A percentile compares a stretch with the other conserved stretches of the same genome.
phyloP scores from a whole-genome alignment of 1,139 yeast species.

The Saccharomycopsis hybrid region DNA sequence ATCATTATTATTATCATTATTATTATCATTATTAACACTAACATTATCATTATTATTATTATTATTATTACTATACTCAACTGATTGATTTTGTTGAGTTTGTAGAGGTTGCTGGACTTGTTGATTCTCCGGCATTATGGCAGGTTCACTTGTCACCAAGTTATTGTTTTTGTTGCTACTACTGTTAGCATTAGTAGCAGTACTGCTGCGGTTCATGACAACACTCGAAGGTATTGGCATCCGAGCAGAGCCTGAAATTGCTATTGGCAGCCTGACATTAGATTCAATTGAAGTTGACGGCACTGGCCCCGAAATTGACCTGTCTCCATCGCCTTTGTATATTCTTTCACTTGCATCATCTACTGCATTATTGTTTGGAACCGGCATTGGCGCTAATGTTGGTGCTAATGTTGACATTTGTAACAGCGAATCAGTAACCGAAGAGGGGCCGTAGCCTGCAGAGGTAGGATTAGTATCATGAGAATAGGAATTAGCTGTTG shows the following conservation, averaged over 20 bases:
- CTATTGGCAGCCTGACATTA: too few species aligned
- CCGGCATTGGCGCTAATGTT: slow-evolving; percentile 15
- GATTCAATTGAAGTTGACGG: too few species aligned
- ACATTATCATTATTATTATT: not conserved
- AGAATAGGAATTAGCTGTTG: too few species aligned
- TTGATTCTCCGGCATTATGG: not conserved
- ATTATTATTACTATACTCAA: not conserved
- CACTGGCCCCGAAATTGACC: too few species aligned
- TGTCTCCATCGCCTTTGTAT: too few species aligned
- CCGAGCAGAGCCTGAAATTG: too few species aligned
- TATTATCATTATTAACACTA: not conserved
- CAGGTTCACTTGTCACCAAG: not conserved
- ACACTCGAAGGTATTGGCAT: not conserved
- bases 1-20: not conserved
- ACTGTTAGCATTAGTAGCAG: not conserved
- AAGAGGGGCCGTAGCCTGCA: too few species aligned
- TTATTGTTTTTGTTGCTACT: not conserved
- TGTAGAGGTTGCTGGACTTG: not conserved
- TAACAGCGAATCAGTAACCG: too few species aligned
- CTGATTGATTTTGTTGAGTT: not conserved
- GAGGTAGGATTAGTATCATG: too few species aligned
- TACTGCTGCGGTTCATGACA: not conserved
- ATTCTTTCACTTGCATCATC: too few species aligned
- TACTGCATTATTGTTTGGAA: too few species aligned
- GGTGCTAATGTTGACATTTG: too few species aligned